A percentile compares a stretch with the other conserved stretches of the same genome.
Evolutionary conservation across 2,329 filamentous ascomycete genomes (phyloP).

Genomic region (Phialophora macrospora): DNA sequence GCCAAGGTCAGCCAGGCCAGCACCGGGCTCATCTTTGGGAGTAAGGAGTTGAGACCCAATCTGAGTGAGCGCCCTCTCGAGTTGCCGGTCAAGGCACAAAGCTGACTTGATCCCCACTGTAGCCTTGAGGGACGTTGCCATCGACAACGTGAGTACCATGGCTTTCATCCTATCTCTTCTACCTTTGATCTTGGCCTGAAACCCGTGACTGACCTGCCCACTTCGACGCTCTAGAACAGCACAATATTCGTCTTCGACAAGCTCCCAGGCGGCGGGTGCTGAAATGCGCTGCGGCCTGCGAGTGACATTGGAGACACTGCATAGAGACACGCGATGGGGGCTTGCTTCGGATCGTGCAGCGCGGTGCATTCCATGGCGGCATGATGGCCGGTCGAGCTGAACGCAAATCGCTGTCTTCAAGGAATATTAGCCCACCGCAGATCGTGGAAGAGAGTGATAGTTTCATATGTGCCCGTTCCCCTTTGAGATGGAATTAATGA

Average conservation of each 20-base stretch:
- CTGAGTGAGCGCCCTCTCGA: neutral
- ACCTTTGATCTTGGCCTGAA: neutral
- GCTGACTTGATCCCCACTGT: neutral
- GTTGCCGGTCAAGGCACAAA: too few species aligned
- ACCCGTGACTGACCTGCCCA: neutral
- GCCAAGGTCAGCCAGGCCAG: constrained; percentile 2
- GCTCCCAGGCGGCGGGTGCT: neutral
- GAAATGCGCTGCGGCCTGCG: neutral
- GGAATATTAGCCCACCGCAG: neutral
- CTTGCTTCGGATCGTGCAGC: neutral
- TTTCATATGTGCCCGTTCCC: too few species aligned
- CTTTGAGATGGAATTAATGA: neutral
- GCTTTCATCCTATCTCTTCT: neutral
- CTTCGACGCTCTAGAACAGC: neutral
- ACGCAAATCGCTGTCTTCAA: too few species aligned
- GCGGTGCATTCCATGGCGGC: neutral
- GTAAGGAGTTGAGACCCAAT: neutral
- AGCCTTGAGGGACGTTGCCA: neutral
- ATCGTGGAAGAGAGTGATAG: neutral
- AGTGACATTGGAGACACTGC: neutral
- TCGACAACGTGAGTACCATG: neutral
- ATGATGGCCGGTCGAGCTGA: neutral
- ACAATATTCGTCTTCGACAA: constrained; percentile 6
- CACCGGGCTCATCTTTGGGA: constrained; percentile 1
- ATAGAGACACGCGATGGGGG: neutral